Evolutionary conservation across 345 rosid genomes (phyloP).

Genomic region (Excoecaria agallocha): DNA sequence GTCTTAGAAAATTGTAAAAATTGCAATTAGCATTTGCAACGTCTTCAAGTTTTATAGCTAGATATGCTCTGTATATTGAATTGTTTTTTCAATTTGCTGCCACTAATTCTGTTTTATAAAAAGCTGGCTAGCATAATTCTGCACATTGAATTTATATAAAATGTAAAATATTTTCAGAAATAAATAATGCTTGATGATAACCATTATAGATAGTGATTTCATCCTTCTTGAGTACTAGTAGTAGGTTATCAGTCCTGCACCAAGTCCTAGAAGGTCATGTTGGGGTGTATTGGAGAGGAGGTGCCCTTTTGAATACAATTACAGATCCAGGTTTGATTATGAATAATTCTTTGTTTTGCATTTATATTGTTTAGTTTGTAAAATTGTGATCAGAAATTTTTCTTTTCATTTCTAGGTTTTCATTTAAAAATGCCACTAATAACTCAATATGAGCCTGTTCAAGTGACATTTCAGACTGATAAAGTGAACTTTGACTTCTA

Average conservation of each 20-base stretch:
- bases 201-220: too few relatives aligned
- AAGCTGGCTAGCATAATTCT: neutral
- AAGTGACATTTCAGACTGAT: constrained; percentile 93
- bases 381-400: neutral
- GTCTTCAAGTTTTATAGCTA: neutral
- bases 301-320: too few relatives aligned
- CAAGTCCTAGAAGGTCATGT: too few relatives aligned
- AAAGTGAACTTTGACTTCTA: constrained; percentile 39
- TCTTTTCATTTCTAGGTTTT: too few relatives aligned
- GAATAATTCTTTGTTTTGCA: too few relatives aligned
- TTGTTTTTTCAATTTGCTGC: neutral
- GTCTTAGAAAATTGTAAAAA: neutral
- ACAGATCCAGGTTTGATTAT: too few relatives aligned
- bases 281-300: too few relatives aligned
- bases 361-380: neutral
- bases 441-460: constrained; percentile 85
- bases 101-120: neutral
- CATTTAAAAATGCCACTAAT: constrained; percentile 42
- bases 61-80: neutral
- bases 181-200: too few relatives aligned
- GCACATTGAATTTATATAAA: neutral
- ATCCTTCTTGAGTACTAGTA: too few relatives aligned
- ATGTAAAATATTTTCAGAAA: too few relatives aligned
- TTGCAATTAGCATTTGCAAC: neutral
- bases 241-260: too few relatives aligned